Percentiles rank a stretch among this genome's conserved stretches.
Conservation (phyloP, 805 yeast genomes). For the Metschnikowia borealis region DNA sequence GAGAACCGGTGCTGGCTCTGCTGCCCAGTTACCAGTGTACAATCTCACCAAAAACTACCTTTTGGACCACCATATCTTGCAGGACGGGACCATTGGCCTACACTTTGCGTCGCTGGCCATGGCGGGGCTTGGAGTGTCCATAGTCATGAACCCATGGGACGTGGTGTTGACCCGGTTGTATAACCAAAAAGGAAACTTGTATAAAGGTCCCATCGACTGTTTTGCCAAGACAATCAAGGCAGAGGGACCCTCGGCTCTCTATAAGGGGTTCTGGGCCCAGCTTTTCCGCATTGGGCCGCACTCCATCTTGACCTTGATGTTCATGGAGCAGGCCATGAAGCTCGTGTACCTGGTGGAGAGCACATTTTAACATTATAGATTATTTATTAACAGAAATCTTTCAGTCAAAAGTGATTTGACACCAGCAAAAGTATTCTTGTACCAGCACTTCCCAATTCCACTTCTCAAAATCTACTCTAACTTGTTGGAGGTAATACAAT, state of each 20-base stretch:
- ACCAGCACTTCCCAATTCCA: too few species aligned
- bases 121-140: slow-evolving; percentile 89
- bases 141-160: slow-evolving; percentile 98
- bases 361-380: neutral
- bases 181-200: slow-evolving; percentile 86
- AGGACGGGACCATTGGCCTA: slow-evolving; percentile 57
- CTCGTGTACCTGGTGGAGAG: slow-evolving; percentile 35
- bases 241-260: slow-evolving; percentile 86
- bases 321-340: slow-evolving; percentile 93
- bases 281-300: slow-evolving; percentile 92
- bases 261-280: slow-evolving; percentile 95
- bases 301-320: slow-evolving; percentile 81
- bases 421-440: too few species aligned
- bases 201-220: slow-evolving; percentile 87
- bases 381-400: neutral
- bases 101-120: slow-evolving; percentile 71
- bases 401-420: too few species aligned
- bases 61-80: slow-evolving; percentile 46
- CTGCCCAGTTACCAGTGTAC: slow-evolving; percentile 91
- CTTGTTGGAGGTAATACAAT: too few species aligned
- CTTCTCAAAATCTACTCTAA: too few species aligned
- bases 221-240: slow-evolving; percentile 70
- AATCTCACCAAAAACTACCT: slow-evolving; percentile 67
- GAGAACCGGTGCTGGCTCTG: slow-evolving; percentile 93
- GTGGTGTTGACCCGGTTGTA: slow-evolving; percentile 91